phyloP scores from a whole-genome alignment of 106 monocot genomes.

The Hemerocallis citrina region DNA sequence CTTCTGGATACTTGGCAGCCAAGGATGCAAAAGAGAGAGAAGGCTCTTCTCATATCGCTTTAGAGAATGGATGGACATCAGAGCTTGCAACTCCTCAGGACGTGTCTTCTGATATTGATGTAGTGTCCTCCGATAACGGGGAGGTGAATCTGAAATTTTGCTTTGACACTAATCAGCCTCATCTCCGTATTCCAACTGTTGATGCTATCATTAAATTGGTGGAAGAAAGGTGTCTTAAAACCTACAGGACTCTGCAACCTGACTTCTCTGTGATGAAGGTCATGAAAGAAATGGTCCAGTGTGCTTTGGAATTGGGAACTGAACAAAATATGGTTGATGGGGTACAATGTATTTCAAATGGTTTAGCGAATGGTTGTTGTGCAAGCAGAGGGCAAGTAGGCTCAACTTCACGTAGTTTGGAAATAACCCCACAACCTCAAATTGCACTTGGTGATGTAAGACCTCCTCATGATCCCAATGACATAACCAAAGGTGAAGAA shows the following conservation, averaged over 20 bases:
- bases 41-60: background rate
- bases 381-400: background rate
- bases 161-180: conserved; percentile 10
- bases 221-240: conserved; percentile 37
- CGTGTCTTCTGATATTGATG: conserved; percentile 15
- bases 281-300: background rate
- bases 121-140: conserved; percentile 40
- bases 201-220: conserved; percentile 28
- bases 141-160: conserved; percentile 43
- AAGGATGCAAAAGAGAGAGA: background rate
- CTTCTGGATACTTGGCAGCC: background rate
- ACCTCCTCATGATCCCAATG: conserved; percentile 38
- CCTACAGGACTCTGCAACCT: conserved; percentile 33
- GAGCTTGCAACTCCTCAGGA: conserved; percentile 8
- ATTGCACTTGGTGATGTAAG: conserved; percentile 17
- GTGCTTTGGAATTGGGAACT: background rate
- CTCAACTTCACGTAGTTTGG: conserved; percentile 15
- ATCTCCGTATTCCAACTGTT: conserved; percentile 24
- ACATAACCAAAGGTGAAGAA: conserved; percentile 74
- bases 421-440: conserved; percentile 13
- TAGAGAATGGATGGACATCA: background rate
- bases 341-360: background rate
- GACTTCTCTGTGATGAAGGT: conserved; percentile 35
- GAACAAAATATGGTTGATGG: background rate
- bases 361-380: background rate